These are phyloP conservation scores for Rosa hybrid DNA, from an alignment of 331 rosid species.

Conservation along the genomic window DNA sequence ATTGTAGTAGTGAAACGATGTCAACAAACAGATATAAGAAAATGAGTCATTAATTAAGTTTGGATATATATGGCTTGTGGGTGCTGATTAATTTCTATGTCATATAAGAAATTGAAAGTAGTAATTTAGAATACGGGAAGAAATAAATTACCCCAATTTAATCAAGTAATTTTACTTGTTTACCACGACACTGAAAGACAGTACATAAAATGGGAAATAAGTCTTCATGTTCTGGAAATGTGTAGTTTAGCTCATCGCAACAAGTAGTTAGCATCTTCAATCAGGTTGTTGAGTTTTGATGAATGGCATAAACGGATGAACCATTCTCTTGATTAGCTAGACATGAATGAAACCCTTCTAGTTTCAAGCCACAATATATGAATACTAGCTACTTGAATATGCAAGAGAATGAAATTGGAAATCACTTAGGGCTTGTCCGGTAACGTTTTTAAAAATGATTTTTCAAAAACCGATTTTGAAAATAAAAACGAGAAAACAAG, in stretches of 20 bases:
- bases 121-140: too few species aligned
- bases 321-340: not conserved
- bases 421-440: too few species aligned
- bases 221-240: not conserved
- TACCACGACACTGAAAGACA: too few species aligned
- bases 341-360: not conserved
- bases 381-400: not conserved
- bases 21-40: not conserved
- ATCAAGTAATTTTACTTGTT: too few species aligned
- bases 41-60: not conserved
- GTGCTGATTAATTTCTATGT: not conserved
- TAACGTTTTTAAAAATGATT: too few species aligned
- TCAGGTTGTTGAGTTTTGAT: not conserved
- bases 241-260: too few species aligned
- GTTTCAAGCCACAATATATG: not conserved
- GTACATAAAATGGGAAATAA: not conserved
- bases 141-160: too few species aligned
- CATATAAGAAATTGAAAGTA: not conserved
- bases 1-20: not conserved
- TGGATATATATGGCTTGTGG: not conserved
- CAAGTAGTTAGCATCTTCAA: not conserved
- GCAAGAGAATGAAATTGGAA: not conserved
- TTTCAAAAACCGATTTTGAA: too few species aligned
- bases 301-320: not conserved
- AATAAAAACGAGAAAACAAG: too few species aligned